Conservation (phyloP, 768 basidiomycete species). For the Hypholoma fasciculare region DNA sequence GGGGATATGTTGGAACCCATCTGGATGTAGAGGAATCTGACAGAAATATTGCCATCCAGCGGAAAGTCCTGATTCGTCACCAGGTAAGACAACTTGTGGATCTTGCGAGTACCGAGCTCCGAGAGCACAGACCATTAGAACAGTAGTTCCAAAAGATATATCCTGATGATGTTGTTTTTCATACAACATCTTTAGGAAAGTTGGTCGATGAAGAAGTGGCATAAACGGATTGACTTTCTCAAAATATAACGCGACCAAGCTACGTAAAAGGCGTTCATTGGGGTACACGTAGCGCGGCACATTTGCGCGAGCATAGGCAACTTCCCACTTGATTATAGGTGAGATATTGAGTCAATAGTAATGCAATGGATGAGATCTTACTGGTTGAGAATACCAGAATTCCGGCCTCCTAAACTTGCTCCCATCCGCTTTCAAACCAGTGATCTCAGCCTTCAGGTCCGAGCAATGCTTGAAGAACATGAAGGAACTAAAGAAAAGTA, state of each 20-base stretch:
- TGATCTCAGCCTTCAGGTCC: constrained; percentile 40
- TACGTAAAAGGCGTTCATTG: constrained; percentile 43
- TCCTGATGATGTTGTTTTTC: constrained; percentile 51
- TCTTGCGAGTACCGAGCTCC: constrained; percentile 62
- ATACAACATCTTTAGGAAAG: constrained; percentile 52
- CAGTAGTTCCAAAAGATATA: constrained; percentile 49
- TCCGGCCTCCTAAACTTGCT: constrained; percentile 22
- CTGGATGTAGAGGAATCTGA: constrained; percentile 63
- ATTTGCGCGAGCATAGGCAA: constrained; percentile 19
- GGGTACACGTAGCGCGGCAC: constrained; percentile 44
- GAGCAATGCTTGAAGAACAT: constrained; percentile 44
- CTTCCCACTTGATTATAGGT: constrained; percentile 36
- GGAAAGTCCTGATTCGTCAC: constrained; percentile 42
- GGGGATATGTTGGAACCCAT: constrained; percentile 55
- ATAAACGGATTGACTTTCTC: constrained; percentile 43
- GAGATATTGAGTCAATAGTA: not conserved
- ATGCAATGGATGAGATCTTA: constrained; percentile 10
- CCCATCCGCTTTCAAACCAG: constrained; percentile 18
- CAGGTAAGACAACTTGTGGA: constrained; percentile 32
- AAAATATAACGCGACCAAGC: constrained; percentile 63
- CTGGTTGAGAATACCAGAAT: constrained; percentile 31
- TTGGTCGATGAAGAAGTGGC: constrained; percentile 69
- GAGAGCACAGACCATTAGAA: constrained; percentile 67
- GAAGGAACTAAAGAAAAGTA: constrained; percentile 29
- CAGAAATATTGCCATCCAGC: constrained; percentile 61